phyloP scores from a whole-genome alignment of 2,329 filamentous ascomycete genomes.

The Pleurostoma richardsiae region DNA sequence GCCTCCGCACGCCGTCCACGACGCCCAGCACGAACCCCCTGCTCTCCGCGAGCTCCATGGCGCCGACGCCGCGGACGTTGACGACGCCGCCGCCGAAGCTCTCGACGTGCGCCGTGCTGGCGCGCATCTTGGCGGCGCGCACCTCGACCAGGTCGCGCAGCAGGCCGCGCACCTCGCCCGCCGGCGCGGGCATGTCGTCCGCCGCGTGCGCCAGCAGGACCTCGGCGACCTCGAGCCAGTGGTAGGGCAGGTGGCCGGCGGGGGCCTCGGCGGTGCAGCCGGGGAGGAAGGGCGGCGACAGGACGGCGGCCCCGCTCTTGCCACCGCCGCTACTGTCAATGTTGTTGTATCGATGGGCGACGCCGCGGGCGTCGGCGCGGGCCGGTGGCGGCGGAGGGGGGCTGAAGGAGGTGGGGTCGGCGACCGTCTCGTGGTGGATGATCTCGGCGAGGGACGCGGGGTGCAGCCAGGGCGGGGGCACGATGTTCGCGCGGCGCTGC shows the following conservation, averaged over 20 bases:
- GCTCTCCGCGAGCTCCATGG: conserved; percentile 87
- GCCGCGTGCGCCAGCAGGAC: conserved; percentile 78
- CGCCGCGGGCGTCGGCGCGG: conserved; percentile 40
- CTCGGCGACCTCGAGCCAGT: conserved; percentile 91
- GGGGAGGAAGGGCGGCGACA: conserved; percentile 73
- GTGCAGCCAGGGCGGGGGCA: conserved; percentile 85
- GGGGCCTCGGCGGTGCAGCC: conserved; percentile 68
- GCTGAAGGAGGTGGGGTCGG: conserved; percentile 68
- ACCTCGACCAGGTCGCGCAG: conserved; percentile 82
- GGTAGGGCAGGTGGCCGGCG: conserved; percentile 74
- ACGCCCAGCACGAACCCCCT: conserved; percentile 80
- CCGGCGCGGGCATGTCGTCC: conserved; percentile 68
- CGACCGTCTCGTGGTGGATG: conserved; percentile 73
- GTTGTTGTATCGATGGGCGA: conserved; percentile 27
- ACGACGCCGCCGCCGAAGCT: conserved; percentile 67
- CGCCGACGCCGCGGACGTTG: conserved; percentile 69
- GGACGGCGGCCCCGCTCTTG: conserved; percentile 16
- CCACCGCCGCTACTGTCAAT: conserved; percentile 18
- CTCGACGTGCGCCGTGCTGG: conserved; percentile 67
- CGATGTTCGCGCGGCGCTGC: conserved; percentile 87
- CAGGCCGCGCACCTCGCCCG: conserved; percentile 69
- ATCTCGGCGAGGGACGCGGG: conserved; percentile 70
- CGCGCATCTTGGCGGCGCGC: conserved; percentile 81
- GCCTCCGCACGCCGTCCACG: conserved; percentile 79
- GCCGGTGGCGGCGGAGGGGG: conserved; percentile 65